Evolutionary conservation across 2,329 filamentous ascomycete genomes (phyloP), one percentile per base, ranked within the genome.

Genomic region (Eutypa lata): DNA sequence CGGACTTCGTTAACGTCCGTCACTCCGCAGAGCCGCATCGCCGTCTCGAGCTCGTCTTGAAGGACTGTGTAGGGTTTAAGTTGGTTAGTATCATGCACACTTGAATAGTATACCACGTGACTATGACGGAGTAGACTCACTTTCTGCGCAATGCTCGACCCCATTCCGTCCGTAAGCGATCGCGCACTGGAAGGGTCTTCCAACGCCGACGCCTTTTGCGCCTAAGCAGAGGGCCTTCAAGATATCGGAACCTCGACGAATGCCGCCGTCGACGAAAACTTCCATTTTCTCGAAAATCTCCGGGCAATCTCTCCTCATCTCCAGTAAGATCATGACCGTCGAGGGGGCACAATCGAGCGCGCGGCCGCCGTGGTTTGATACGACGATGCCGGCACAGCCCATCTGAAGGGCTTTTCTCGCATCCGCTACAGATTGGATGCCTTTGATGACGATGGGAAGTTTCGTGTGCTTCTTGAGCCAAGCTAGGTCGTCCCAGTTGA

Each of bases 341-440:
- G 85, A 72, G 2, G 80, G 76, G 0, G 75, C 72, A 59, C 64
- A 81, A 53, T 82, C 78, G 1, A 77, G 62, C 49, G 70, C 76
- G 38, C 87, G 69, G 0, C 87, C 87, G 1, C 87, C 88, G 65
- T 91, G 88, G 59, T 91, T 91, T 14, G 78, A 82, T 2, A 90
- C 73, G 1, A 90, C 77, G 47, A 91, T 87, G 0, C 83, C 87
- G 58, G 90, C 82, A 3, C 82, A 80, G 0, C 84, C 86, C 13
- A 76, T 63, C 49, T 86, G 76, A 35, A 84, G 76, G 2, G 83
- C 83, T 58, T 73, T 76, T 49, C 76, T 72, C 14, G 87, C 87
- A 66, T 91, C 88, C 40, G 75, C 73, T 0, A 82, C 79, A 14
- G 79, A 82, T 71, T 90, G 86, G n/a, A 91, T 81, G 0, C 87